phyloP scores from a whole-genome alignment of 768 basidiomycete genomes.

The Leccinum variicolor region DNA sequence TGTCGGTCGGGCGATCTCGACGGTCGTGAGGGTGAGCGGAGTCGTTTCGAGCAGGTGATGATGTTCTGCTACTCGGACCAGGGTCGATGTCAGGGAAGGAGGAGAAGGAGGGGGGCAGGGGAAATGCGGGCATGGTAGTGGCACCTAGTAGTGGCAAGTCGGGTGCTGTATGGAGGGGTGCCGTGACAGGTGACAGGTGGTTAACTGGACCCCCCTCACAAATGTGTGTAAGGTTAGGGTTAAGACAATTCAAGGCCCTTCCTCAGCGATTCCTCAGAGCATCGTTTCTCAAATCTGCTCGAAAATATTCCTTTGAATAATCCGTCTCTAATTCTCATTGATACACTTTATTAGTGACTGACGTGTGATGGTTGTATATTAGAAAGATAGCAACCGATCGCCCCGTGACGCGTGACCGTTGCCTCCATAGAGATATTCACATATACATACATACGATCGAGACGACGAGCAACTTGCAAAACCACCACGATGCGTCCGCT shows the following conservation, averaged over 20 bases:
- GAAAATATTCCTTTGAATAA: neutral
- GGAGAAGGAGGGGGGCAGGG: constrained; percentile 62
- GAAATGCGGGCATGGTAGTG: constrained; percentile 45
- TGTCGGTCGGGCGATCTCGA: constrained; percentile 12
- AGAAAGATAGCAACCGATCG: neutral
- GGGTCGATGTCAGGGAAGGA: constrained; percentile 67
- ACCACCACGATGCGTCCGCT: constrained; percentile 78
- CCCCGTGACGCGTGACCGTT: neutral
- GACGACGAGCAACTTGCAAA: neutral
- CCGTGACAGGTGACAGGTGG: neutral
- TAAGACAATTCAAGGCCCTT: neutral
- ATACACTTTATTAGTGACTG: neutral
- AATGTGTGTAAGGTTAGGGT: neutral
- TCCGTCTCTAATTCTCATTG: neutral
- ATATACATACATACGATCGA: neutral
- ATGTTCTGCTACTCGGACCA: constrained; percentile 34
- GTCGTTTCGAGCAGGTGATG: constrained; percentile 18
- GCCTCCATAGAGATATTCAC: neutral
- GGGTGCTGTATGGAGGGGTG: neutral
- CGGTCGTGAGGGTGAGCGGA: constrained; percentile 10
- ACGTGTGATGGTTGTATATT: neutral
- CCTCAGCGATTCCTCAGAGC: neutral
- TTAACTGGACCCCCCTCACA: neutral
- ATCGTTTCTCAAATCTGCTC: neutral
- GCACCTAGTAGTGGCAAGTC: neutral